These are phyloP conservation scores for Asparagopsis taxiformis DNA, from an alignment of 31 red algal genomes.

Conservation along the genomic window DNA sequence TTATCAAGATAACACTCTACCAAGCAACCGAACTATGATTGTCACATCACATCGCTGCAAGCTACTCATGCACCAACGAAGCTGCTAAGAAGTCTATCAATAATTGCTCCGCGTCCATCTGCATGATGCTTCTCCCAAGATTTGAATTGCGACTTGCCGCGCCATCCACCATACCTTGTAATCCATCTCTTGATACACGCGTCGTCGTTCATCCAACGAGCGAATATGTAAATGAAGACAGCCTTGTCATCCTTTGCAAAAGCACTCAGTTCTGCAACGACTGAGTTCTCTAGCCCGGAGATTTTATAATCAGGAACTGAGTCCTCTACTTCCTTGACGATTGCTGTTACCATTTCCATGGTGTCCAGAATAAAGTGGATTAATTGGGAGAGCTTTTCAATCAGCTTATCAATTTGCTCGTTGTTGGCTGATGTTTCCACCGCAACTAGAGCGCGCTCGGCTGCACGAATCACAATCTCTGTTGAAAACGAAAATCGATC, in stretches of 20 bases:
- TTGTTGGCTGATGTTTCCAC: slow-evolving; percentile 3
- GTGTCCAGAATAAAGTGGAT: slow-evolving; percentile 41
- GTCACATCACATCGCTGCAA: no score
- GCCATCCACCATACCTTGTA: slow-evolving; percentile 29
- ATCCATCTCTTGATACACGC: slow-evolving; percentile 29
- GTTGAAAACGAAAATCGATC: slow-evolving; percentile 44
- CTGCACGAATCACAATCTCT: slow-evolving; percentile 40
- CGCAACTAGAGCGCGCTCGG: slow-evolving; percentile 25
- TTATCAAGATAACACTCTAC: no score
- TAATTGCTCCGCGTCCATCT: slow-evolving; percentile 21
- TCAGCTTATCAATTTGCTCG: slow-evolving; percentile 11
- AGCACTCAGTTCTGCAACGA: slow-evolving; percentile 12
- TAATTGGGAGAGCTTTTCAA: slow-evolving; percentile 23
- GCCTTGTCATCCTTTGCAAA: slow-evolving; percentile 29
- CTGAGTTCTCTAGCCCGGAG: slow-evolving; percentile 18
- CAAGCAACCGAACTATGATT: no score
- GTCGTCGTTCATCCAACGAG: slow-evolving; percentile 49
- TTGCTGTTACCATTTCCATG: slow-evolving; percentile 11
- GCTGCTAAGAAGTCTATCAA: slow-evolving; percentile 5
- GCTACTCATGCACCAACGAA: no score
- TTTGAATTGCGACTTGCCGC: slow-evolving; percentile 18
- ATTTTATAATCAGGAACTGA: slow-evolving; percentile 20
- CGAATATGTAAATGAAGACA: slow-evolving; percentile 31
- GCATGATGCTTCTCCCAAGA: slow-evolving; percentile 26
- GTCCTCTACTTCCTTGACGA: slow-evolving; percentile 18